phyloP scores from a whole-genome alignment of 805 yeast species.

The Sugiyamaella qingdaonensis region DNA sequence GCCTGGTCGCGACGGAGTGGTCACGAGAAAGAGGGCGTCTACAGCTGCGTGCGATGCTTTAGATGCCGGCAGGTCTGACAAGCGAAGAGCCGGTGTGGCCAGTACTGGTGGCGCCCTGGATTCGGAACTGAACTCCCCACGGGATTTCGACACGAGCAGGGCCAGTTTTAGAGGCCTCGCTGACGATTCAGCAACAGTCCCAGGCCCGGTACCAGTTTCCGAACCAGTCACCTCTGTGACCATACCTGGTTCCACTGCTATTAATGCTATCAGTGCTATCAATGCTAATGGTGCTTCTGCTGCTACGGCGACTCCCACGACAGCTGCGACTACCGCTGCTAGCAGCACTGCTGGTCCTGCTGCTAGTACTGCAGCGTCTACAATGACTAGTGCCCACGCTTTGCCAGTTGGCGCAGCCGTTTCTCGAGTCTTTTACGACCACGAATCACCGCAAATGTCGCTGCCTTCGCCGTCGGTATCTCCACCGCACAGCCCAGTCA shows the following conservation, averaged over 20 bases:
- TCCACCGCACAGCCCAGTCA: slow-evolving; percentile 14
- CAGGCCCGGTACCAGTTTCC: no score
- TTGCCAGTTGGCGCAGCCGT: slow-evolving; percentile 1
- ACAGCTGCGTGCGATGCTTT: not conserved
- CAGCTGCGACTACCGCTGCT: not conserved
- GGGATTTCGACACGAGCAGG: no score
- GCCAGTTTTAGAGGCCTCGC: not conserved
- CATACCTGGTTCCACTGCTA: not conserved
- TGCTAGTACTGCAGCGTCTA: not conserved
- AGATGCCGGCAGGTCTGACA: not conserved
- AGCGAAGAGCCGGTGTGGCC: not conserved
- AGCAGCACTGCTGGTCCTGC: slow-evolving; percentile 5
- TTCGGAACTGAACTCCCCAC: no score
- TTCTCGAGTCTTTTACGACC: slow-evolving; percentile 7
- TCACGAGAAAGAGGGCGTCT: not conserved
- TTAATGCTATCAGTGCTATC: not conserved
- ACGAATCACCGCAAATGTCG: slow-evolving; percentile 20
- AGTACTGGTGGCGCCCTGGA: no score
- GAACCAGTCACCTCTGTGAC: no score
- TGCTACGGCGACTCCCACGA: not conserved
- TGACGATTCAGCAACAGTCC: not conserved
- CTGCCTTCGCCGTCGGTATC: slow-evolving; percentile 29
- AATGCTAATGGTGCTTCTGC: not conserved
- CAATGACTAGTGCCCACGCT: no score
- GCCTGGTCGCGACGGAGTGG: not conserved